These are phyloP conservation scores for Lizonia empirigonia DNA, from an alignment of 2,329 filamentous ascomycete genomes.

Conservation along the genomic window DNA sequence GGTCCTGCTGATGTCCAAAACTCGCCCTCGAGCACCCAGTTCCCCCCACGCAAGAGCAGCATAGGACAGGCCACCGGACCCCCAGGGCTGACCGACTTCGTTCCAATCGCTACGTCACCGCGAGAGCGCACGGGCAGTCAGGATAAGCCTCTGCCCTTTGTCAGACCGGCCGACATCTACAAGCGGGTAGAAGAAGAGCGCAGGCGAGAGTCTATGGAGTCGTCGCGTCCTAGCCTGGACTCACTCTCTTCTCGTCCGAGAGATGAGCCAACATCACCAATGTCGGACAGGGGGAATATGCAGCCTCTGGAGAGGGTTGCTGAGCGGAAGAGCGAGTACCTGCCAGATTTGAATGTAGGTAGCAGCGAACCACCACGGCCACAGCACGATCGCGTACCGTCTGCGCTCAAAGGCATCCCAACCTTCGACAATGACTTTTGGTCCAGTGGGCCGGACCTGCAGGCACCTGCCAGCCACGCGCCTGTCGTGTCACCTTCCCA, in stretches of 20 bases:
- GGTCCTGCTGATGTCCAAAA: slow-evolving; percentile 40
- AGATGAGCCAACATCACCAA: slow-evolving; percentile 28
- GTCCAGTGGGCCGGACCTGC: slow-evolving; percentile 23
- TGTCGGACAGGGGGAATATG: slow-evolving; percentile 28
- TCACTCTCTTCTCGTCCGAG: slow-evolving; percentile 46
- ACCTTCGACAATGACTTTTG: slow-evolving; percentile 39
- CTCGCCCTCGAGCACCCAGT: slow-evolving; percentile 49
- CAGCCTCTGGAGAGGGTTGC: slow-evolving; percentile 58
- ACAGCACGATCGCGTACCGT: slow-evolving; percentile 16
- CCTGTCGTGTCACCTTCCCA: slow-evolving; percentile 26
- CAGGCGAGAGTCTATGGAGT: slow-evolving; percentile 63
- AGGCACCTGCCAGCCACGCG: slow-evolving; percentile 18
- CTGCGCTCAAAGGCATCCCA: slow-evolving; percentile 28
- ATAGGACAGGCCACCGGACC: slow-evolving; percentile 53
- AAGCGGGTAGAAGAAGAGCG: slow-evolving; percentile 71
- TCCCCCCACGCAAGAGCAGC: slow-evolving; percentile 68
- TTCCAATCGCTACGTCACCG: slow-evolving; percentile 28
- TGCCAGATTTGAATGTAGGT: slow-evolving; percentile 51
- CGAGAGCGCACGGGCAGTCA: slow-evolving; percentile 39
- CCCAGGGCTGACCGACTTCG: slow-evolving; percentile 1
- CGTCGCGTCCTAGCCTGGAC: slow-evolving; percentile 63
- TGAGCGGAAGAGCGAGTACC: slow-evolving; percentile 65
- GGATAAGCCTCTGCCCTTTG: slow-evolving; percentile 65
- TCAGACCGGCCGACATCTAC: slow-evolving; percentile 79
- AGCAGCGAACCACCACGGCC: slow-evolving; percentile 14